Evolutionary conservation across 1,139 yeast genomes (phyloP), one percentile per base, ranked within the genome.

Genomic region (Kurtzmaniella quercitrusa): DNA sequence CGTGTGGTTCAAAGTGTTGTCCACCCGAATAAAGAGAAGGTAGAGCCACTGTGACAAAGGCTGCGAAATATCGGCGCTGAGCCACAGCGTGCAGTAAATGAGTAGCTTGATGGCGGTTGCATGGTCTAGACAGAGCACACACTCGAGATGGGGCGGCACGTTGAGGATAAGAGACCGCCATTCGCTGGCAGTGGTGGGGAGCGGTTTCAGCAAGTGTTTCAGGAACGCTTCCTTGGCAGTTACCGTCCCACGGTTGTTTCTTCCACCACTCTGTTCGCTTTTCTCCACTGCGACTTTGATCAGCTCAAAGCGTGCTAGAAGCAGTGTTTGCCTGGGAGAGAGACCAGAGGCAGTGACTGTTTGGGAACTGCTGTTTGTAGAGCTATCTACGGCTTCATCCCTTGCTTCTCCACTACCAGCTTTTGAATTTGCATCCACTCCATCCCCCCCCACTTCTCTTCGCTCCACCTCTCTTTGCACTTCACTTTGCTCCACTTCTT

Each of bases 11-110:
- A 73, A 48, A 1, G 58, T 56, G 34, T 54, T 53, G 49, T 72
- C 76, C 2, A 71, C 49, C 18, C 75, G 55, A 14, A 71, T 49
- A 33, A 73, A 58, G 3, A 68, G 46, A 19, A 48, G 44, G 61
- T 69, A 71, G 2, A 72, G 60, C 78, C 78, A 73, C 44, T 52
- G 57, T 2, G 70, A 62, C 11, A 71, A 48, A 27, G 58, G 54
- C n/a, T 55, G 57, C 23, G 60, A 63, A 37, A 59, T 51, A 11
- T 63, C 55, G 5, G 57, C 51, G 53, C 67, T 68, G 34, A 73
- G 57, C 76, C 77, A 70, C 42, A 63, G 61, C 23, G 75, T 68
- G 41, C 57, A 57, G 44, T 66, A 63, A 1, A 66, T 63, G 21
- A 73, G 48, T 19, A 72, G 58, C 48, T 64, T 67, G 48, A 72